Conservation (phyloP, 1,139 yeast genomes). For the Sugiyamaella xylanicola region DNA sequence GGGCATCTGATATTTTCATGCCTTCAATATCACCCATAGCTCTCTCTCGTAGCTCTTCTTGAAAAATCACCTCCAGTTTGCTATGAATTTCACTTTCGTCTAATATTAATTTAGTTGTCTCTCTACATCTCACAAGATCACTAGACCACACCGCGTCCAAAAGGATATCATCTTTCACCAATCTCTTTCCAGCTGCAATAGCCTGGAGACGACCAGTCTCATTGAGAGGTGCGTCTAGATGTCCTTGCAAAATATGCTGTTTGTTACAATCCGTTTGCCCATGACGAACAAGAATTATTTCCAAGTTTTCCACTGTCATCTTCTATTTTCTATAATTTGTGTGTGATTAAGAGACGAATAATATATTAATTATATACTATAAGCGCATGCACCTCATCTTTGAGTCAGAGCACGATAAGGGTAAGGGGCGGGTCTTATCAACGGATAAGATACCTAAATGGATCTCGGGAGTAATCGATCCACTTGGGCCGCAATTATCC, state of each 20-base stretch:
- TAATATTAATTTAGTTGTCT: constrained; percentile 36
- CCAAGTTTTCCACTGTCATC: constrained; percentile 37
- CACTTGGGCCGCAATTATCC: too few species aligned
- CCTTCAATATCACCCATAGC: constrained; percentile 83
- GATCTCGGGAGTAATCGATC: not conserved
- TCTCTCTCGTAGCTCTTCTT: constrained; percentile 65
- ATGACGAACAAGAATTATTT: constrained; percentile 70
- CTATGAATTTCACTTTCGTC: constrained; percentile 11
- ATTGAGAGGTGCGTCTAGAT: constrained; percentile 43
- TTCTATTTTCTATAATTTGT: too few species aligned
- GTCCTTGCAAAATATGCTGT: constrained; percentile 73
- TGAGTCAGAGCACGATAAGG: not conserved
- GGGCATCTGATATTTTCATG: constrained; percentile 68
- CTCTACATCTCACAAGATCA: constrained; percentile 39
- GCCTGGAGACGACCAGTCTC: constrained; percentile 35
- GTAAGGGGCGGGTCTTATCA: not conserved
- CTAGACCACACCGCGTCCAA: constrained; percentile 40
- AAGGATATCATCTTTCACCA: constrained; percentile 20
- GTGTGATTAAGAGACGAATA: too few species aligned
- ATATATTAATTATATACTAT: too few species aligned
- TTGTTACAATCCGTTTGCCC: constrained; percentile 79
- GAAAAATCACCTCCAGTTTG: constrained; percentile 28
- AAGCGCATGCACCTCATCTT: not conserved
- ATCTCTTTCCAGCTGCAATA: constrained; percentile 30
- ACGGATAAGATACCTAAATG: not conserved